phyloP scores from a whole-genome alignment of 495 filamentous ascomycete species.

The Podospora tetraspora region DNA sequence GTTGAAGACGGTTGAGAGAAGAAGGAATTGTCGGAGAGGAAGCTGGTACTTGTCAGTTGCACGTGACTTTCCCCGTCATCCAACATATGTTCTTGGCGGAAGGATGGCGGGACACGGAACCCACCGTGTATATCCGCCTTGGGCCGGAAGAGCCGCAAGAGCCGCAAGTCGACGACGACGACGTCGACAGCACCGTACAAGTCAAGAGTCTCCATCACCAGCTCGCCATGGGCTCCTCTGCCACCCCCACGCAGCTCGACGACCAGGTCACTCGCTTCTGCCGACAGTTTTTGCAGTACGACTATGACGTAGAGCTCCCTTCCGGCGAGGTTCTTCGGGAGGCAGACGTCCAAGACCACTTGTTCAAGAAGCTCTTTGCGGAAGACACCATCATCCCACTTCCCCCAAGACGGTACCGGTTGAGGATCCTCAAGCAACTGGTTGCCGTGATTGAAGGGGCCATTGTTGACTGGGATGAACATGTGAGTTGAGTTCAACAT shows the following conservation, averaged over 20 bases:
- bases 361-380: constrained; percentile 62
- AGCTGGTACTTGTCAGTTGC: not conserved
- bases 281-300: constrained; percentile 40
- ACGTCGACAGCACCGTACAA: not conserved
- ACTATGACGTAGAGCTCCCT: constrained; percentile 32
- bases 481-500: constrained; percentile 55
- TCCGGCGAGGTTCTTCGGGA: constrained; percentile 28
- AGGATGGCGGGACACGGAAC: not conserved
- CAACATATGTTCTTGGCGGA: not conserved
- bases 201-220: not conserved
- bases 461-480: constrained; percentile 70
- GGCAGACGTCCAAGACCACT: constrained; percentile 50
- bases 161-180: not conserved
- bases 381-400: constrained; percentile 42
- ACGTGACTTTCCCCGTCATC: not conserved
- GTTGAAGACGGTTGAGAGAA: not conserved
- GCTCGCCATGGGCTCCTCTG: not conserved
- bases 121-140: not conserved
- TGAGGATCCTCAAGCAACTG: constrained; percentile 68
- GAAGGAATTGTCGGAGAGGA: not conserved
- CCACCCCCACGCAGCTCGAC: not conserved
- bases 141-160: not conserved
- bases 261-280: constrained; percentile 33
- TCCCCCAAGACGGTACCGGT: constrained; percentile 62
- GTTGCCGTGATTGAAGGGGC: constrained; percentile 58